Evolutionary conservation across 192 early-diverging fungal species (phyloP), one percentile per base, ranked within the genome.

Genomic region (Podila verticillata): DNA sequence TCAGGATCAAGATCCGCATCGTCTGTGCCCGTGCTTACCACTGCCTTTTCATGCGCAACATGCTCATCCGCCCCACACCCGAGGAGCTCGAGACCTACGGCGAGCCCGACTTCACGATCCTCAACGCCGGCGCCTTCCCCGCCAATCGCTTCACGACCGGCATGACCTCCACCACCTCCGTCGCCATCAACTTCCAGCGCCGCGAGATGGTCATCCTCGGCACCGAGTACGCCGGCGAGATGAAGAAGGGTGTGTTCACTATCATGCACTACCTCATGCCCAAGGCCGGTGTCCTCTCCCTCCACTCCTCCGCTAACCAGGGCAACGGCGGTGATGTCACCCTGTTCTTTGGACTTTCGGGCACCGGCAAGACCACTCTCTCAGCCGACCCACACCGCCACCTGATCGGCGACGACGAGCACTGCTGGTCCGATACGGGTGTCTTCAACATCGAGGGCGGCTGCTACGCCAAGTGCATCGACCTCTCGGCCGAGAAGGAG

Each of bases 201-300:
- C 80, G 84, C 34, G 95, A 98, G 85, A 98, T 98, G 97, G 93
- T 98, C 59, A 98, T 98, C 61, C 87, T 98, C 54, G 97, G 97
- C 59, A 96, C 96, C 72, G 93, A 97, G 84, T 98, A 98, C 75
- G 97, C 97, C 65, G 97, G 97, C 70, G 97, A 98, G 85, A 98
- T 98, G 97, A 98, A 98, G 89, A 98, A 98, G 92, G 97, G 96
- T 78, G 84, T 91, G 68, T 96, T 97, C 86, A 97, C 96, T 32
- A 94, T 98, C 59, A 97, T 98, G 97, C 96, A 98, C 85, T 97
- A 98, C 89, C 84, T 94, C 70, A 97, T 97, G 96, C 97, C 97
- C 75, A 96, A 96, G 90, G 86, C 87, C 48, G 92, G 92, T 26
- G 94, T 95, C 26, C 83, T 95, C 19, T 95, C 94, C 35, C 87